Conservation (phyloP, 106 monocot genomes). For the Iris macrosiphon region DNA sequence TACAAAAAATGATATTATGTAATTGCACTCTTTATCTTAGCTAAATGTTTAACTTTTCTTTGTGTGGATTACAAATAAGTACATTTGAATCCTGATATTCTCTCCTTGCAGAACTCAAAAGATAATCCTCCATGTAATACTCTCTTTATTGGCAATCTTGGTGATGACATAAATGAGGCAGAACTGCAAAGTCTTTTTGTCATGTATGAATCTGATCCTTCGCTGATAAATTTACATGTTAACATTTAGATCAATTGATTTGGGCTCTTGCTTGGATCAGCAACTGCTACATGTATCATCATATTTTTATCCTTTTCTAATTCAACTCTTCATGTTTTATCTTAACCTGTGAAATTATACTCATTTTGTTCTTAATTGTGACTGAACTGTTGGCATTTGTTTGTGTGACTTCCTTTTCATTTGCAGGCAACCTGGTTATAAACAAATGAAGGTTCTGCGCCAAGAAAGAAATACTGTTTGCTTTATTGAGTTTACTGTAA, state of each 20-base stretch:
- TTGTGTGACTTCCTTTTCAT: too few relatives aligned
- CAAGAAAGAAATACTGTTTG: slow-evolving; percentile 98
- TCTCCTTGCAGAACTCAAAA: slow-evolving; percentile 71
- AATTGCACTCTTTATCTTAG: too few relatives aligned
- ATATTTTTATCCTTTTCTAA: too few relatives aligned
- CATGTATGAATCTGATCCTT: slow-evolving; percentile 34
- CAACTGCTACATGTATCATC: too few relatives aligned
- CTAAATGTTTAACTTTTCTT: neutral
- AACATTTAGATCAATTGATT: too few relatives aligned
- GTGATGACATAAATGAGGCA: slow-evolving; percentile 83
- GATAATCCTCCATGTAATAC: slow-evolving; percentile 97
- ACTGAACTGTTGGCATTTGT: too few relatives aligned
- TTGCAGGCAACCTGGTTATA: slow-evolving; percentile 94
- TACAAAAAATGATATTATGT: too few relatives aligned
- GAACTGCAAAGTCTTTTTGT: slow-evolving; percentile 79
- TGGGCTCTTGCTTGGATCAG: too few relatives aligned
- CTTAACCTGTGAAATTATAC: too few relatives aligned
- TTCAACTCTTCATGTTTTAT: too few relatives aligned
- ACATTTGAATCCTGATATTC: neutral
- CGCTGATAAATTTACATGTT: too few relatives aligned
- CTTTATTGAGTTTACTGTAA: slow-evolving; percentile 94
- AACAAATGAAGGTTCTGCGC: slow-evolving; percentile 97
- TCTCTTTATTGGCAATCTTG: slow-evolving; percentile 97
- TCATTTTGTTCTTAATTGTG: too few relatives aligned
- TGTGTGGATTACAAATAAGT: neutral